A percentile compares a stretch with the other conserved stretches of the same genome.
Evolutionary conservation across 1,139 yeast species (phyloP).

Genomic region (Saccharomycopsis hybrid): DNA sequence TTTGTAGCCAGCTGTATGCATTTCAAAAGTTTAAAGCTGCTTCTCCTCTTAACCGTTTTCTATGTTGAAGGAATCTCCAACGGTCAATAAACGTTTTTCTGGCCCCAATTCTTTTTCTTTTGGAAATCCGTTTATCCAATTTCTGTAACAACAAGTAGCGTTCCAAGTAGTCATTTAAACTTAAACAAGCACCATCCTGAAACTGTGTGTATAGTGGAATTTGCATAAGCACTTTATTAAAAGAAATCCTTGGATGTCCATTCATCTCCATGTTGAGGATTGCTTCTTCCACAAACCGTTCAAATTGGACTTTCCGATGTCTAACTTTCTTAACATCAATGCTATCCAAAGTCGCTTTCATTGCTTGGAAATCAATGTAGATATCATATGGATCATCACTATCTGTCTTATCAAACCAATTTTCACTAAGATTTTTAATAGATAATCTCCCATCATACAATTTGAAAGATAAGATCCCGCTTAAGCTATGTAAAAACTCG

Average conservation of each 20-base stretch:
- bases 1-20: too few species aligned
- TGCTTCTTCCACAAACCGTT: slow-evolving; percentile 59
- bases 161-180: slow-evolving; percentile 68
- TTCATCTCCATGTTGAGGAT: slow-evolving; percentile 46
- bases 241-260: slow-evolving; percentile 57
- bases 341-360: slow-evolving; percentile 37
- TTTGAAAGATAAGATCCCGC: slow-evolving; percentile 71
- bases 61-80: slow-evolving; percentile 18
- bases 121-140: slow-evolving; percentile 47
- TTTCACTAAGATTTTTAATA: slow-evolving; percentile 41
- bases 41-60: too few species aligned
- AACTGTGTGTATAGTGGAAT: slow-evolving; percentile 72
- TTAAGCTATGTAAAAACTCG: slow-evolving; percentile 50
- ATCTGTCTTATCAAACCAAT: slow-evolving; percentile 42
- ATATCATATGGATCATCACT: slow-evolving; percentile 52
- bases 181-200: slow-evolving; percentile 64
- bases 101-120: slow-evolving; percentile 38
- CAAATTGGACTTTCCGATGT: slow-evolving; percentile 45
- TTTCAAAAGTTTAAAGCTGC: too few species aligned
- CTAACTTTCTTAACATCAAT: slow-evolving; percentile 51
- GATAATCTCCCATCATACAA: slow-evolving; percentile 53
- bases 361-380: slow-evolving; percentile 39
- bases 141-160: slow-evolving; percentile 55
- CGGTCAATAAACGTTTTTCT: slow-evolving; percentile 17
- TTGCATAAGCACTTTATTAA: slow-evolving; percentile 54